Conservation (phyloP, 345 rosid species). For the Ceriops tagal region DNA sequence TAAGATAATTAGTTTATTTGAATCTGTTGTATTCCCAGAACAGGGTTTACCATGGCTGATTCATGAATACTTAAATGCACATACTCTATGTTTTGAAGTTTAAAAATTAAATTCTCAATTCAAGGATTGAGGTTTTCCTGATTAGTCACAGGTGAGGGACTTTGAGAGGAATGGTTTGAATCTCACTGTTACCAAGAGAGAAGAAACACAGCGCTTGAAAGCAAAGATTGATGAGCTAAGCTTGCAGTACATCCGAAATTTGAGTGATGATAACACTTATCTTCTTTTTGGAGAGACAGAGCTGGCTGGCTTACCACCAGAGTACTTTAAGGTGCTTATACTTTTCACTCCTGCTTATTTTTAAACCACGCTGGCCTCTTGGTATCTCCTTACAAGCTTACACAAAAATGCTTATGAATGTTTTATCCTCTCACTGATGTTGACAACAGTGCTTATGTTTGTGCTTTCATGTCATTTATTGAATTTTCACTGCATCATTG, state of each 20-base stretch:
- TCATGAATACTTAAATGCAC: no score
- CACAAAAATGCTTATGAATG: no score
- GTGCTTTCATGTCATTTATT: background rate
- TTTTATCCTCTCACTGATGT: no score
- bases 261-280: conserved; percentile 63
- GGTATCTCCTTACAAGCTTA: no score
- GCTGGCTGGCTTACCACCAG: conserved; percentile 69
- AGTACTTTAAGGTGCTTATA: conserved; percentile 60
- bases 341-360: background rate
- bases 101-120: conserved; percentile 11
- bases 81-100: background rate
- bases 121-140: conserved; percentile 42
- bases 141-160: conserved; percentile 95
- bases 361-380: no score
- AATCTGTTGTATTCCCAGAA: background rate
- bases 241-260: conserved; percentile 59
- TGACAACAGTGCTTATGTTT: no score
- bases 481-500: no score
- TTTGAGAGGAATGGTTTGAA: conserved; percentile 83
- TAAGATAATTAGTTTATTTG: conserved; percentile 45
- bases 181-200: conserved; percentile 73
- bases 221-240: conserved; percentile 70
- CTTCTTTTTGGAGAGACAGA: conserved; percentile 65
- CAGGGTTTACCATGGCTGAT: background rate
- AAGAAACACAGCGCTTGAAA: conserved; percentile 70